A percentile compares a stretch with the other conserved stretches of the same genome.
Evolutionary conservation across 768 basidiomycete species (phyloP).

Genomic region (Suillus decipiens): DNA sequence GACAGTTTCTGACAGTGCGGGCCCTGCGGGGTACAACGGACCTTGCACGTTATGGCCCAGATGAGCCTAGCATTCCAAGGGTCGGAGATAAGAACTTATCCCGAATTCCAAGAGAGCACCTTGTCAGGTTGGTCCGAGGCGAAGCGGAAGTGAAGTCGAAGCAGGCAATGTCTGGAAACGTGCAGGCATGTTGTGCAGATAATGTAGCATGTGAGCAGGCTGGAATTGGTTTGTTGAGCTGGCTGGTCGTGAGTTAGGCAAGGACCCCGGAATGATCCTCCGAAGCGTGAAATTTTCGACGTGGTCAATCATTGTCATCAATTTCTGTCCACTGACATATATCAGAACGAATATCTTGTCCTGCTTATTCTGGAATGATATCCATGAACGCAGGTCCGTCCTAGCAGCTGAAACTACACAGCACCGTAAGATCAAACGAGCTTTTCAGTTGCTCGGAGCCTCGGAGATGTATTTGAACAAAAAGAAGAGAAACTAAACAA

Average conservation of each 20-base stretch:
- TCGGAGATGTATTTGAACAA: background rate
- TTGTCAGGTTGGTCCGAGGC: background rate
- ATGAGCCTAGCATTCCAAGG: background rate
- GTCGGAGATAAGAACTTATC: background rate
- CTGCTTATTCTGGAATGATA: background rate
- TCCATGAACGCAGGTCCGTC: background rate
- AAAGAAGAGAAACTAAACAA: background rate
- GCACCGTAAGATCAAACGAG: background rate
- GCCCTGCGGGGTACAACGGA: background rate
- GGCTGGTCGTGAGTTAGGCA: background rate
- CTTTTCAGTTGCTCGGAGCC: background rate
- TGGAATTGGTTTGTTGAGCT: slow-evolving; percentile 1
- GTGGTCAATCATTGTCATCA: background rate
- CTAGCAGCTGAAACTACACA: background rate
- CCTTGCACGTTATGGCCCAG: no score
- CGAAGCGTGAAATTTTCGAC: background rate
- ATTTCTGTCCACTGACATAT: background rate
- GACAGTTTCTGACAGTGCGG: background rate
- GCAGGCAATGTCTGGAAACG: background rate
- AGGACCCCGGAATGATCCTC: background rate
- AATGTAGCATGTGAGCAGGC: background rate
- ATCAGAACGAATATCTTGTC: background rate
- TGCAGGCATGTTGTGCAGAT: background rate
- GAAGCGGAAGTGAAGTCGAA: background rate
- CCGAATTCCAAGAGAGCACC: background rate